phyloP scores from a whole-genome alignment of 2,329 filamentous ascomycete species.

The Pseudopithomyces maydicus region DNA sequence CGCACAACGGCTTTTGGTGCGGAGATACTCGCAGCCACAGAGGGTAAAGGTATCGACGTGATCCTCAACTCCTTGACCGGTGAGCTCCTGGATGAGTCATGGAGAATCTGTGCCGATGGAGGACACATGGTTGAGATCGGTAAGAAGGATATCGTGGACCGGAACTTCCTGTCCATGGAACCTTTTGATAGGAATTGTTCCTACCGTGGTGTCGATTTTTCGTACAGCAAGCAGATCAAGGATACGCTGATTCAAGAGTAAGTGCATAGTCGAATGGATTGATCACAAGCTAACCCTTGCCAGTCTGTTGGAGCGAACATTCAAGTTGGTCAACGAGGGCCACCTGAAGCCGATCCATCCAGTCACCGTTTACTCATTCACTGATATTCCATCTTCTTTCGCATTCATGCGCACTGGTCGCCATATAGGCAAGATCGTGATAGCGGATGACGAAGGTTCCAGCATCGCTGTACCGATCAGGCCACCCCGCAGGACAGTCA shows the following conservation, averaged over 20 bases:
- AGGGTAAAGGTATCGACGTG: constrained; percentile 28
- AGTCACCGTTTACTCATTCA: constrained; percentile 23
- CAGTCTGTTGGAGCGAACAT: background rate
- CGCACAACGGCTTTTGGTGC: constrained; percentile 27
- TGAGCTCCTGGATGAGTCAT: constrained; percentile 42
- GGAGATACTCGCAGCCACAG: constrained; percentile 6
- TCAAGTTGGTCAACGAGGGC: constrained; percentile 10
- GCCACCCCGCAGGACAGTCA: background rate
- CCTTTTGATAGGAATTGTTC: constrained; percentile 13
- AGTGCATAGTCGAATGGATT: background rate
- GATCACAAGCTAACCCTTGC: background rate
- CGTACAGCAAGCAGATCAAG: background rate
- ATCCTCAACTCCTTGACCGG: constrained; percentile 32
- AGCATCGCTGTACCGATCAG: constrained; percentile 18
- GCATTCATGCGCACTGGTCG: constrained; percentile 35
- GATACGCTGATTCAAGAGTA: background rate
- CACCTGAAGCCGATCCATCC: constrained; percentile 38
- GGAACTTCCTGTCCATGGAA: constrained; percentile 16
- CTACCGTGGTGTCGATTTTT: constrained; percentile 6
- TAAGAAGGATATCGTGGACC: constrained; percentile 17
- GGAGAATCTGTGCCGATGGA: constrained; percentile 48
- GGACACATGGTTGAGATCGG: constrained; percentile 20
- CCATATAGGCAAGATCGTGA: constrained; percentile 48
- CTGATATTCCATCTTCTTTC: constrained; percentile 32
- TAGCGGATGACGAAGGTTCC: constrained; percentile 20